Percentiles rank a stretch among this genome's conserved stretches.
phyloP scores from a whole-genome alignment of 2,329 filamentous ascomycete genomes.

The Aspergillus jensenii region DNA sequence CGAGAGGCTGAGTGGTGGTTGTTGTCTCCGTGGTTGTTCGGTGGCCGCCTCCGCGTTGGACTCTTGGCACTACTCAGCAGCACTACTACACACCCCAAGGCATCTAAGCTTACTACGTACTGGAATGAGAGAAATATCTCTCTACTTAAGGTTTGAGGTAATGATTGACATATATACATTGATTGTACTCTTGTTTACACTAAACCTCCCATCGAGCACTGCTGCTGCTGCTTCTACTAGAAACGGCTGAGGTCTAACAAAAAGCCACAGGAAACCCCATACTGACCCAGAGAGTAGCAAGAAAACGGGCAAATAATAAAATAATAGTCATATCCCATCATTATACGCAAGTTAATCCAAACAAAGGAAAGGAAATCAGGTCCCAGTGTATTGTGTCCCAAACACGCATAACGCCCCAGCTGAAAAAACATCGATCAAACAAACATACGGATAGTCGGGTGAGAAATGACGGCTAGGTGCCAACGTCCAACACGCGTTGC shows the following conservation, averaged over 20 bases:
- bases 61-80: constrained; percentile 7
- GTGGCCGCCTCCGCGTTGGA: constrained; percentile 16
- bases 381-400: constrained; percentile 15
- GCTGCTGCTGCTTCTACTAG: no score
- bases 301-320: constrained; percentile 9
- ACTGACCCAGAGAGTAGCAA: no score
- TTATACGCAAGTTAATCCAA: constrained; percentile 24
- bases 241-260: no score
- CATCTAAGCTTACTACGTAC: background rate
- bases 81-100: background rate
- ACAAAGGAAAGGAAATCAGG: constrained; percentile 19
- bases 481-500: constrained; percentile 34
- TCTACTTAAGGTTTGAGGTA: background rate
- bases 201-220: no score
- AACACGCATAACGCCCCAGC: constrained; percentile 23
- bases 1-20: background rate
- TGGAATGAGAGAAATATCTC: background rate
- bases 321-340: constrained; percentile 34
- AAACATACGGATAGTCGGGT: constrained; percentile 5
- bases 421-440: constrained; percentile 23
- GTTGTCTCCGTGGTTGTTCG: background rate
- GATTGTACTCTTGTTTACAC: no score
- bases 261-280: no score
- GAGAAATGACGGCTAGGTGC: constrained; percentile 22
- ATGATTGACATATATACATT: background rate